phyloP scores from a whole-genome alignment of 2,329 filamentous ascomycete species.

The Helotiales sp. region DNA sequence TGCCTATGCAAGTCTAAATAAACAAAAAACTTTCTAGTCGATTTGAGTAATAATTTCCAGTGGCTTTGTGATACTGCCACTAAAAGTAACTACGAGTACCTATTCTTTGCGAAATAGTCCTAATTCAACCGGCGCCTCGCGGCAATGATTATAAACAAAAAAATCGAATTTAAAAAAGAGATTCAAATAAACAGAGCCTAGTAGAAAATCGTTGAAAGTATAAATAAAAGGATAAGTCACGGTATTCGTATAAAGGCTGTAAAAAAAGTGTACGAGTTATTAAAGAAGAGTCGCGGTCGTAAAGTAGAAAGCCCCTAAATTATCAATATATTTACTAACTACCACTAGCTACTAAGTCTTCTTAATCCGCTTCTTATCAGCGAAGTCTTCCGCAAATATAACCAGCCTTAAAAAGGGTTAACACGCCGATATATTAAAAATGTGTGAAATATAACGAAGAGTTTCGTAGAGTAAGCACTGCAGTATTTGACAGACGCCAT shows the following conservation, averaged over 20 bases:
- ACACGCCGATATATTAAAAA: constrained; percentile 24
- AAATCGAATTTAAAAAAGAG: constrained; percentile 26
- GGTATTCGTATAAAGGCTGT: constrained; percentile 24
- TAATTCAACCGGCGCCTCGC: constrained; percentile 22
- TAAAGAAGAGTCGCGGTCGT: constrained; percentile 26
- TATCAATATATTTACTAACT: not conserved
- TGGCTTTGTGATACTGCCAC: constrained; percentile 37
- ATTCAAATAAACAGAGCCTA: constrained; percentile 16
- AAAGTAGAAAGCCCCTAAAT: constrained; percentile 18
- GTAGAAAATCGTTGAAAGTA: constrained; percentile 20
- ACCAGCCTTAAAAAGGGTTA: constrained; percentile 25
- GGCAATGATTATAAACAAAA: constrained; percentile 21
- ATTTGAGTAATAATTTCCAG: constrained; percentile 38
- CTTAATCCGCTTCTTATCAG: constrained; percentile 31
- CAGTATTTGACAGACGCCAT: constrained; percentile 41
- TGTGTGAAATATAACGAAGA: constrained; percentile 35
- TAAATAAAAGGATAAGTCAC: not conserved
- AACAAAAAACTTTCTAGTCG: constrained; percentile 31
- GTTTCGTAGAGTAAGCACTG: constrained; percentile 24
- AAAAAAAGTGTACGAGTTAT: constrained; percentile 15
- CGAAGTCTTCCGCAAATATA: constrained; percentile 33
- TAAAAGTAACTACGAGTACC: constrained; percentile 39
- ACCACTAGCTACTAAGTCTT: constrained; percentile 21
- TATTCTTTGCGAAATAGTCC: constrained; percentile 21
- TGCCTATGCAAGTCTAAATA: constrained; percentile 15